Evolutionary conservation across 352 stramenopile genomes (phyloP).

Genomic region (Elongisporangium undulatum): DNA sequence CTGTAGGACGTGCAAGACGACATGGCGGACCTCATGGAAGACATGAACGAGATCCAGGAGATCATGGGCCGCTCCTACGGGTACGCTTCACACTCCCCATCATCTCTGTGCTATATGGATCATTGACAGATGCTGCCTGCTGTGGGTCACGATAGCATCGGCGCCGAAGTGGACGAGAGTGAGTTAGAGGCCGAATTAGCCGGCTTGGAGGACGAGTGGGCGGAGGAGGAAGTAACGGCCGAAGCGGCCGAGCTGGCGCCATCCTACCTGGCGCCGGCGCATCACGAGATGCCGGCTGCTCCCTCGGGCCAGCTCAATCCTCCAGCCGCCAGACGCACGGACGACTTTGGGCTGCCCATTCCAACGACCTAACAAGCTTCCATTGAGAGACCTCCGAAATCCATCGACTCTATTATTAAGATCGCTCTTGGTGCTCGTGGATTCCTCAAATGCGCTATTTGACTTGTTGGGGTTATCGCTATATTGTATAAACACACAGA

Average conservation of each 20-base stretch:
- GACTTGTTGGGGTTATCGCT: not conserved
- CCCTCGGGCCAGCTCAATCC: slow-evolving; percentile 42
- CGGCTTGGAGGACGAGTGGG: slow-evolving; percentile 92
- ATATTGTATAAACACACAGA: slow-evolving; percentile 1
- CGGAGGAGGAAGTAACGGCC: slow-evolving; percentile 59
- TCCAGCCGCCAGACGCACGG: slow-evolving; percentile 24
- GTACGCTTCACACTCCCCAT: slow-evolving; percentile 20
- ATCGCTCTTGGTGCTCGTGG: not conserved
- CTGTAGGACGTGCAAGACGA: slow-evolving; percentile 93
- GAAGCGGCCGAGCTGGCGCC: slow-evolving; percentile 40
- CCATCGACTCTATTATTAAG: not conserved
- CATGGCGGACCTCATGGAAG: slow-evolving; percentile 96
- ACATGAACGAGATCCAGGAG: slow-evolving; percentile 98
- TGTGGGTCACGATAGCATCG: slow-evolving; percentile 53
- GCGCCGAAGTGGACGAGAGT: slow-evolving; percentile 93
- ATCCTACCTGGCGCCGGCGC: slow-evolving; percentile 55
- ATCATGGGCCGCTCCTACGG: slow-evolving; percentile 94
- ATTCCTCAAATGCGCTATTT: not conserved
- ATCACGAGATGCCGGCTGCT: slow-evolving; percentile 54
- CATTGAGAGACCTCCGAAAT: not conserved
- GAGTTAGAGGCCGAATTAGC: slow-evolving; percentile 94
- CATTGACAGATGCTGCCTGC: not conserved
- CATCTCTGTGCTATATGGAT: not conserved
- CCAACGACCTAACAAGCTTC: too few relatives aligned
- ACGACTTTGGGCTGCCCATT: slow-evolving; percentile 77